phyloP scores from a whole-genome alignment of 2,329 filamentous ascomycete genomes.

The Cryoendolithus antarcticus region DNA sequence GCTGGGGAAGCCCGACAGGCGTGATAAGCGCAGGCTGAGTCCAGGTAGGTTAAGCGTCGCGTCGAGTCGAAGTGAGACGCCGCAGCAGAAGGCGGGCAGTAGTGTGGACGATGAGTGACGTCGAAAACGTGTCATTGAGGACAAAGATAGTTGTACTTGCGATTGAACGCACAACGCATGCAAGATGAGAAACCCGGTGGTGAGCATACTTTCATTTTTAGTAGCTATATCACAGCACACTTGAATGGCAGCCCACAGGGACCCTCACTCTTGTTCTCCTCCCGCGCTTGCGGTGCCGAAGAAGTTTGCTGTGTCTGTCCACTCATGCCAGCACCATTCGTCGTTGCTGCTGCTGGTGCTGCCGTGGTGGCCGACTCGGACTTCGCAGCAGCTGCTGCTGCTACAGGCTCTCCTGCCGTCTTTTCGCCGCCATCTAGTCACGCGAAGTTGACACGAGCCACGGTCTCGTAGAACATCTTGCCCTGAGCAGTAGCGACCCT shows the following conservation, averaged over 20 bases:
- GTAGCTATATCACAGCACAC: conserved; percentile 56
- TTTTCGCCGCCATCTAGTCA: conserved; percentile 61
- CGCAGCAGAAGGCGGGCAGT: no score
- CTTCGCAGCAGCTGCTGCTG: conserved; percentile 11
- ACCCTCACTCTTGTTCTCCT: conserved; percentile 46
- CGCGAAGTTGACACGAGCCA: conserved; percentile 53
- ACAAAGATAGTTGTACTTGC: no score
- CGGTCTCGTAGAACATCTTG: conserved; percentile 65
- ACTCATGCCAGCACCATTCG: conserved; percentile 6
- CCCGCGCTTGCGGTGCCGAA: conserved; percentile 21
- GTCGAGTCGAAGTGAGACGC: no score
- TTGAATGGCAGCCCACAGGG: conserved; percentile 69
- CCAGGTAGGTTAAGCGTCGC: no score
- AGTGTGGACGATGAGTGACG: no score
- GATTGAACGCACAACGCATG: no score
- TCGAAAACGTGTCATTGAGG: no score
- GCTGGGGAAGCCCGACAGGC: background rate
- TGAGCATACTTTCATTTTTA: no score
- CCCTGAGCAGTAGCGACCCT: conserved; percentile 73
- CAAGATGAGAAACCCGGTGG: no score
- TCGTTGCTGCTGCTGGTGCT: conserved; percentile 1
- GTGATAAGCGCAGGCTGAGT: conserved; percentile 3
- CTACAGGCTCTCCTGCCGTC: conserved; percentile 12
- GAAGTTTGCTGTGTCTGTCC: conserved; percentile 21
- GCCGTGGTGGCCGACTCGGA: background rate